Evolutionary conservation across 108 stramenopile genomes (phyloP), one percentile per base, ranked within the genome.

Genomic region (Aurantiochytrium sp.): DNA sequence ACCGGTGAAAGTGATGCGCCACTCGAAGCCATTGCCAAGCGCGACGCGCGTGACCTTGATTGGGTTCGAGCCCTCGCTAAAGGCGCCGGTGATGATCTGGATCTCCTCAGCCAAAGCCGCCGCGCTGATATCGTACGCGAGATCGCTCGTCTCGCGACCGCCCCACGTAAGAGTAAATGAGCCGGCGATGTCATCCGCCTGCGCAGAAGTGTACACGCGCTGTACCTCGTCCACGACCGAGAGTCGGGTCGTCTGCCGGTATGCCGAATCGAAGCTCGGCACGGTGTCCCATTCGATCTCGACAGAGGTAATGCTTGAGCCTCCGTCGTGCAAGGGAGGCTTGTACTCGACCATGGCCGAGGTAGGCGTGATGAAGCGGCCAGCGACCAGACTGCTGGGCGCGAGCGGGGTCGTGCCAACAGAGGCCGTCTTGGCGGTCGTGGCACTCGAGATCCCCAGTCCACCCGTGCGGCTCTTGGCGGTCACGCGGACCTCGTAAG

Each of bases 121-220:
- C 24, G 94, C 92, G 21, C 81, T 55, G 17, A 92, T 86, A 89
- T 94, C 92, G 81, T 69, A 89, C 27, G 55, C 68, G 32, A 94
- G 81, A 68, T 86, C 68, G 19, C 85, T 55, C 6, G 94, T 89
- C 50, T 59, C 90, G 54, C 86, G 86, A 4, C 95, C 95, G 6
- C 95, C 95, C 94, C 94, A 95, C 3, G 92, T 87, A 37, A 96
- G 86, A 39, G 91, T 89, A 90, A 96, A 96, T 22, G 94, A 94
- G 10, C 95, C 95, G n/a, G 41, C 88, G 53, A 45, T 93, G 86
- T 68, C 52, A 55, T 93, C 92, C 3, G 90, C 93, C 24, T 21
- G 89, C 85, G 54, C 93, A 86, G 91, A 91, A 94, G 86, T 92
- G 85, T 24, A 73, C 21, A 95, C 87, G 50, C 93, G 93, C 86